A percentile compares a stretch with the other conserved stretches of the same genome.
phyloP scores from a whole-genome alignment of 257 asterid genomes.

The Gentiana straminea region DNA sequence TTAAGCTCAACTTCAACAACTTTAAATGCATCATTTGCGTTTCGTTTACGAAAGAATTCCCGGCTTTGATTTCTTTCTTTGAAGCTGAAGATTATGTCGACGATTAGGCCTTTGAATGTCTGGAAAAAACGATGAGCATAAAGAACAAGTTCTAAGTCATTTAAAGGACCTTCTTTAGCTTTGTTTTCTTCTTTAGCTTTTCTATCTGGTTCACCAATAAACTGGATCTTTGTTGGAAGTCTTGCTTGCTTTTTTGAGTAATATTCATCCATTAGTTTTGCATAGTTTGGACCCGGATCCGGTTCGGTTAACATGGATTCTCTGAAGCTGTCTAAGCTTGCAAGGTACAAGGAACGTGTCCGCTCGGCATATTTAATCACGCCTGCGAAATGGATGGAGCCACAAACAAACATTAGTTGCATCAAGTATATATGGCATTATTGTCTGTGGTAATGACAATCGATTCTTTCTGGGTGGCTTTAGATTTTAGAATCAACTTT shows the following conservation, averaged over 20 bases:
- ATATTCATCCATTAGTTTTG: conserved; percentile 40
- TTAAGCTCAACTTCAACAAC: conserved; percentile 43
- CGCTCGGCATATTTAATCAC: conserved; percentile 36
- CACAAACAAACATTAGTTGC: too few species aligned
- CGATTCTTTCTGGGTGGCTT: too few species aligned
- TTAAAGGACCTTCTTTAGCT: conserved; percentile 16
- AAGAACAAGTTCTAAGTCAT: conserved; percentile 14
- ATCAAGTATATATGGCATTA: too few species aligned
- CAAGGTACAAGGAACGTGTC: conserved; percentile 26
- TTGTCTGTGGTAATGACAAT: too few species aligned
- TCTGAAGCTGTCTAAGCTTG: conserved; percentile 26
- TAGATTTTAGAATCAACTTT: too few species aligned
- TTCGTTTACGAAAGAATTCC: conserved; percentile 22
- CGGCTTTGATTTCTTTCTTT: conserved; percentile 27
- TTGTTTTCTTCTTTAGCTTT: conserved; percentile 5
- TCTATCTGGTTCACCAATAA: conserved; percentile 17
- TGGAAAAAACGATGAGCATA: conserved; percentile 26
- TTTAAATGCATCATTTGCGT: conserved; percentile 29
- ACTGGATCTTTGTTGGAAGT: conserved; percentile 23
- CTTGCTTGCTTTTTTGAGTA: conserved; percentile 23
- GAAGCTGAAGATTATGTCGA: conserved; percentile 39
- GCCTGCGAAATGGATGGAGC: conserved; percentile 9
- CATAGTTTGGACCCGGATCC: conserved; percentile 45
- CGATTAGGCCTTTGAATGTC: conserved; percentile 46
- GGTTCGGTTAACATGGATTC: conserved; percentile 34